A percentile compares a stretch with the other conserved stretches of the same genome.
phyloP scores from a whole-genome alignment of 1,284 basidiomycete species.

The Flammula alnicola region DNA sequence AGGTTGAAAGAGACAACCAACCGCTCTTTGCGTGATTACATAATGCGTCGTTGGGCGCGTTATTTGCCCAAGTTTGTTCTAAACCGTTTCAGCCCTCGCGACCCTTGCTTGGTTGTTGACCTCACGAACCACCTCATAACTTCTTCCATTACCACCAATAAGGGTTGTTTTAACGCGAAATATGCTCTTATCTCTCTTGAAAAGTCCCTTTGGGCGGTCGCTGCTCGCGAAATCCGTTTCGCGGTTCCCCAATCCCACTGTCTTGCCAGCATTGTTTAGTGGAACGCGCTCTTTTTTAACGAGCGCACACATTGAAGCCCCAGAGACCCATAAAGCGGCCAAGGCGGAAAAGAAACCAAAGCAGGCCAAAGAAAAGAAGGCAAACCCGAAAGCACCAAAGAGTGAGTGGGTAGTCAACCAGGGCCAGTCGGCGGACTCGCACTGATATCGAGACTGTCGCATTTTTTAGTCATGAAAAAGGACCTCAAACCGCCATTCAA shows the following conservation, averaged over 20 bases:
- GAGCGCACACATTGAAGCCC: neutral
- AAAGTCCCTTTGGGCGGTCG: neutral
- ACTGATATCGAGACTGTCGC: neutral
- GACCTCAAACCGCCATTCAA: neutral
- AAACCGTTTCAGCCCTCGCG: no score
- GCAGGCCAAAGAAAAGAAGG: neutral
- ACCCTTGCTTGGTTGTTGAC: no score
- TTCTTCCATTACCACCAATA: no score
- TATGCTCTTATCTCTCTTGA: neutral
- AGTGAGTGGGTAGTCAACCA: neutral
- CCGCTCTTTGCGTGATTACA: no score
- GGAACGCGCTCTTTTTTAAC: constrained; percentile 1
- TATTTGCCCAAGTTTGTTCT: no score
- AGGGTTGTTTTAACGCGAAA: no score
- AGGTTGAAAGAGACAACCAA: no score
- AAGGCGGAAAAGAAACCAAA: neutral
- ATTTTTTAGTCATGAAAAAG: constrained; percentile 6
- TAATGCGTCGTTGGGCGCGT: no score
- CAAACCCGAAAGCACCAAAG: neutral
- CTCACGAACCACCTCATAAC: no score
- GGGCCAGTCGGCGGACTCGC: neutral
- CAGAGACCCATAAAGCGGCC: neutral
- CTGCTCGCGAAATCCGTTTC: neutral
- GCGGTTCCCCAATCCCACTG: neutral
- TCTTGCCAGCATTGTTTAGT: neutral